Percentiles rank a stretch among this genome's conserved stretches.
Conservation (phyloP, 2,329 filamentous ascomycete species). For the Talaromyces sp. region DNA sequence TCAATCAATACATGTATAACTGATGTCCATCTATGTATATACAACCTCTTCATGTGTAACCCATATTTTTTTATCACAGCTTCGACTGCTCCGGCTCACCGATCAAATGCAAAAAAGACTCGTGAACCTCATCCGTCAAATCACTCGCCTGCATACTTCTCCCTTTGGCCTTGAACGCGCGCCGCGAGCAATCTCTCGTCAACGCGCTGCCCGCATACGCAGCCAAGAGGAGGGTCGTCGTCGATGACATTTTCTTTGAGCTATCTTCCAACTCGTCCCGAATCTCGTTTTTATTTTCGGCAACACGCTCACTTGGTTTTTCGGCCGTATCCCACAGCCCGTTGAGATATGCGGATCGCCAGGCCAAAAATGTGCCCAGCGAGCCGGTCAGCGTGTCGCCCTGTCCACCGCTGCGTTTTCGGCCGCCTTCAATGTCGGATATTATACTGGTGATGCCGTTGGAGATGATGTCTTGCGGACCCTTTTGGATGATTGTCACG, state of each 20-base stretch:
- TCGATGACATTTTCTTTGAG: constrained; percentile 52
- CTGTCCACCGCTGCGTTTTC: constrained; percentile 89
- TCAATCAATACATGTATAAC: not conserved
- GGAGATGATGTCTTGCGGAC: constrained; percentile 73
- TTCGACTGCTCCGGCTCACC: constrained; percentile 59
- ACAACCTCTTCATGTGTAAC: not conserved
- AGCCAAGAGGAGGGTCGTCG: constrained; percentile 65
- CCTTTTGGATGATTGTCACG: constrained; percentile 90
- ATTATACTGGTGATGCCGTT: constrained; percentile 72
- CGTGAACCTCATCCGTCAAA: constrained; percentile 83
- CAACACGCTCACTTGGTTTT: constrained; percentile 19
- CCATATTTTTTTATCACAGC: constrained; percentile 13
- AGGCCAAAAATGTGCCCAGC: constrained; percentile 82
- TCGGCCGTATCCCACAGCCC: constrained; percentile 63
- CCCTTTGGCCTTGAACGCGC: constrained; percentile 81
- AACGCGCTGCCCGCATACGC: constrained; percentile 84
- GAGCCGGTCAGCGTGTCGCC: constrained; percentile 91
- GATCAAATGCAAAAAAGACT: constrained; percentile 73
- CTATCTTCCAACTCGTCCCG: constrained; percentile 40
- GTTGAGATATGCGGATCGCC: constrained; percentile 82
- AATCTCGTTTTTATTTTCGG: constrained; percentile 37
- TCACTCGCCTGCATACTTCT: constrained; percentile 89
- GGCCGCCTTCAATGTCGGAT: constrained; percentile 72
- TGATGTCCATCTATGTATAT: not conserved
- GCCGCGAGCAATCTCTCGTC: constrained; percentile 82